Evolutionary conservation across 805 yeast species (phyloP).

Genomic region (Nakazawaea molendinolei): DNA sequence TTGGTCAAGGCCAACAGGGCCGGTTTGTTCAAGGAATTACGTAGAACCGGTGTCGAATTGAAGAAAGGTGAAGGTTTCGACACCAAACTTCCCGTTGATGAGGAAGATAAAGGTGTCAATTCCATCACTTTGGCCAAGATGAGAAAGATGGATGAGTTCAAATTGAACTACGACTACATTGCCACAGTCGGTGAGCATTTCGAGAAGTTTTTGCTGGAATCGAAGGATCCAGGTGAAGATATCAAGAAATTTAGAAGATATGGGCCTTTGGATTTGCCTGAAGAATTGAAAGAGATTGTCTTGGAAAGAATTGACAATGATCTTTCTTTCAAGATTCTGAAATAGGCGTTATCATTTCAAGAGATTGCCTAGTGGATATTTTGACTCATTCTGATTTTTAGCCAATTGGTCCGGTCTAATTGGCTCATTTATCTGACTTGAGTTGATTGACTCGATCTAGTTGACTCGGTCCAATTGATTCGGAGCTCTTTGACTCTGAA

Average conservation of each 20-base stretch:
- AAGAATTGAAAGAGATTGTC: slow-evolving; percentile 31
- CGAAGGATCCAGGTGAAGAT: slow-evolving; percentile 27
- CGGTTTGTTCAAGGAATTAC: slow-evolving; percentile 59
- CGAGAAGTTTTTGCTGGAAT: slow-evolving; percentile 29
- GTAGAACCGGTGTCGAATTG: slow-evolving; percentile 53
- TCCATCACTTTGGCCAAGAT: slow-evolving; percentile 25
- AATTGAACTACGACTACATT: slow-evolving; percentile 49
- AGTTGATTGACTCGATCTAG: too few species aligned
- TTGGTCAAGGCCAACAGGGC: slow-evolving; percentile 67
- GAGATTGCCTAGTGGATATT: too few species aligned
- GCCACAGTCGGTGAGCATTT: slow-evolving; percentile 39
- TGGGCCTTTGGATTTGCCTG: slow-evolving; percentile 51
- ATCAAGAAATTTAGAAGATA: slow-evolving; percentile 61
- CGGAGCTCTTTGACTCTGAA: too few species aligned
- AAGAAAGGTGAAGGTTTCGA: slow-evolving; percentile 79
- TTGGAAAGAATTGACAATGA: slow-evolving; percentile 31
- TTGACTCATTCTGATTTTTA: too few species aligned
- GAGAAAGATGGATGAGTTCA: slow-evolving; percentile 36
- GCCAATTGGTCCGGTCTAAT: too few species aligned
- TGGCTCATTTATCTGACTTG: too few species aligned
- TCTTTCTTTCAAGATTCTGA: too few species aligned
- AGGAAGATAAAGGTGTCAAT: slow-evolving; percentile 31
- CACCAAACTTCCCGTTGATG: slow-evolving; percentile 38
- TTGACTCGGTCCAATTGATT: too few species aligned
- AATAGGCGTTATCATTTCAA: too few species aligned